Conservation (phyloP, 306 rosid species). For the Gleditsia sinensis region DNA sequence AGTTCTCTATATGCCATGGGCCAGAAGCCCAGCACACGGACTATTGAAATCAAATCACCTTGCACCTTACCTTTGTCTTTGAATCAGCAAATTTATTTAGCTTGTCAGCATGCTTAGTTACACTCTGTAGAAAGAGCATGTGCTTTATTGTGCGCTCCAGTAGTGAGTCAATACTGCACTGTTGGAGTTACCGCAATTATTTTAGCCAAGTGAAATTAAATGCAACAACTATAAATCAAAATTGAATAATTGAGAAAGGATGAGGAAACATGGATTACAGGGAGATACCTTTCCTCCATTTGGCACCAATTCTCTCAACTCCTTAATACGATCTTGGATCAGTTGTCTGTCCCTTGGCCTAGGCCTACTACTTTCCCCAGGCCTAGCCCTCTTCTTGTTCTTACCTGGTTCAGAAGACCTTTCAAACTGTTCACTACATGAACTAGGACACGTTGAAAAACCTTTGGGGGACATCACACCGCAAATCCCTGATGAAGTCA, state of each 20-base stretch:
- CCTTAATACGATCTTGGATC: constrained; percentile 98
- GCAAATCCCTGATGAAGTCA: constrained; percentile 76
- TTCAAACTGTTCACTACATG: constrained; percentile 76
- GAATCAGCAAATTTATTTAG: constrained; percentile 62
- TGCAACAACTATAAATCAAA: constrained; percentile 27
- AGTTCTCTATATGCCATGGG: constrained; percentile 3
- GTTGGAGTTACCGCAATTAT: constrained; percentile 38
- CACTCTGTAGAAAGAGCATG: constrained; percentile 87
- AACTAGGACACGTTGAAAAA: constrained; percentile 73
- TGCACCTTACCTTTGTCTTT: constrained; percentile 54
- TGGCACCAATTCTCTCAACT: constrained; percentile 91
- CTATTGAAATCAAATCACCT: not conserved
- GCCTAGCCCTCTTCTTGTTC: constrained; percentile 88
- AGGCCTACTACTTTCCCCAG: constrained; percentile 93
- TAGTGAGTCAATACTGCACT: constrained; percentile 95
- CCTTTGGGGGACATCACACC: constrained; percentile 70
- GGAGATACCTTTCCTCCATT: constrained; percentile 82
- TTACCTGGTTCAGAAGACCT: constrained; percentile 75
- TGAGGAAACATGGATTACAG: constrained; percentile 12
- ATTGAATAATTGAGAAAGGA: constrained; percentile 2
- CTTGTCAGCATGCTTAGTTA: constrained; percentile 87
- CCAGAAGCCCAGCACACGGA: constrained; percentile 11
- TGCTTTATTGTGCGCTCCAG: constrained; percentile 91
- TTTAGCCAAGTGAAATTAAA: constrained; percentile 40
- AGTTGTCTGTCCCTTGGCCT: constrained; percentile 98